Evolutionary conservation across 306 rosid genomes (phyloP), one percentile per base, ranked within the genome.

Genomic region (Pyrus pyrifolia): DNA sequence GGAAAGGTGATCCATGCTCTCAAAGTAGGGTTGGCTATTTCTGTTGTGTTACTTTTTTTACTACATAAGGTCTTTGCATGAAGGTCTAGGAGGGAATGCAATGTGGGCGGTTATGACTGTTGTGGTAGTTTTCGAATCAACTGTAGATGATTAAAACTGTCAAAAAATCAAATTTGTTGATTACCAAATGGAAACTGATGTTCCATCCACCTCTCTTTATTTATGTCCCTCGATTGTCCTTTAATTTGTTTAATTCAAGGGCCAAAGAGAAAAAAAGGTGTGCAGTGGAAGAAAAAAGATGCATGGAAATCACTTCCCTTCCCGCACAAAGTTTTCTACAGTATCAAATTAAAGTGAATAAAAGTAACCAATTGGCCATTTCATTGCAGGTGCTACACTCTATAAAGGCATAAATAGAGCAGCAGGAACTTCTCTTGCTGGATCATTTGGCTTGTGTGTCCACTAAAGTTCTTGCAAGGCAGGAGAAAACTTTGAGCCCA

Each of bases 61-160:
- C 85, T 93, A 88, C 42, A 30, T 86, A 80, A 91, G 90, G 81
- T 92, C 97, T 81, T 72, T 91, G 77, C 83, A 90, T 57, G 81
- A 90, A 52, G 89, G 93, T 25, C 83, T 90, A 75, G 96, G 96
- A 69, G 88, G 88, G 72, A 90, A 79, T 80, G 85, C 93, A 66
- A 90, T 90, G 89, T 90, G 97, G 97, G 89, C 90, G 0, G 75
- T 90, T 23, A 84, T 92, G 93, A 92, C 96, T 3, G 96, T 92
- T 8, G 84, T 90, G 18, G 91, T 90, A 29, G 93, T 86, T 4
- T 90, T 88, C 63, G 92, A 92, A 68, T 65, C 76, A 80, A 80
- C 86, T 0, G 97, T 92, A 0, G 97, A 89, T 93, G 72, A 13
- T 86, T 70, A 72, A 49, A 14, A 30, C 21, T 17, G 55, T 15